Conservation (phyloP, 2,329 filamentous ascomycete genomes). For the Helotiales sp. region DNA sequence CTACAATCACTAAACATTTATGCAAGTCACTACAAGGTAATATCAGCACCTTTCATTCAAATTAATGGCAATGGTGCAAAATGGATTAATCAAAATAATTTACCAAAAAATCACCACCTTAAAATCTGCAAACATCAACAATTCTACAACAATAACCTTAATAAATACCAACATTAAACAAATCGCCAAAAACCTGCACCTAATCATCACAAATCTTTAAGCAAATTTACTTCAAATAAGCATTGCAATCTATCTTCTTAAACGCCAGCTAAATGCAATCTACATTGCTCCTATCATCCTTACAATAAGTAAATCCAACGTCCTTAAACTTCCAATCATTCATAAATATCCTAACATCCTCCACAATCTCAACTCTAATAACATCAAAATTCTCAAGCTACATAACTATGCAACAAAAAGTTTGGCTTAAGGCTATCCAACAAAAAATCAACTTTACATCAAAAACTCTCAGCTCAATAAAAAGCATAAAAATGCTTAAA, state of each 20-base stretch:
- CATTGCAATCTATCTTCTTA: slow-evolving; percentile 5
- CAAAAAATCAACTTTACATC: slow-evolving; percentile 3
- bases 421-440: slow-evolving; percentile 12
- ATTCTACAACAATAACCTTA: slow-evolving; percentile 42
- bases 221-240: slow-evolving; percentile 6
- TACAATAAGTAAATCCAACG: neutral
- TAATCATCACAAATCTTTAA: slow-evolving; percentile 5
- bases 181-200: neutral
- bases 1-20: neutral
- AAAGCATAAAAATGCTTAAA: slow-evolving; percentile 6
- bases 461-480: slow-evolving; percentile 1
- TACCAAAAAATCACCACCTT: slow-evolving; percentile 10
- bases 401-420: neutral
- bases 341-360: neutral
- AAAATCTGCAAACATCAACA: neutral
- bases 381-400: slow-evolving; percentile 5
- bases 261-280: neutral
- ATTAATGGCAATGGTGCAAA: slow-evolving; percentile 8
- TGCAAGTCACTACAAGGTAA: neutral
- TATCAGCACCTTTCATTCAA: slow-evolving; percentile 13
- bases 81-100: slow-evolving; percentile 4
- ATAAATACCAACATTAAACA: slow-evolving; percentile 46
- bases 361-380: neutral
- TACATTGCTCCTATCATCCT: slow-evolving; percentile 2
- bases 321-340: no score